These are phyloP conservation scores for Sporothrix sp. DNA, from an alignment of 2,329 filamentous ascomycete genomes.

Conservation along the genomic window DNA sequence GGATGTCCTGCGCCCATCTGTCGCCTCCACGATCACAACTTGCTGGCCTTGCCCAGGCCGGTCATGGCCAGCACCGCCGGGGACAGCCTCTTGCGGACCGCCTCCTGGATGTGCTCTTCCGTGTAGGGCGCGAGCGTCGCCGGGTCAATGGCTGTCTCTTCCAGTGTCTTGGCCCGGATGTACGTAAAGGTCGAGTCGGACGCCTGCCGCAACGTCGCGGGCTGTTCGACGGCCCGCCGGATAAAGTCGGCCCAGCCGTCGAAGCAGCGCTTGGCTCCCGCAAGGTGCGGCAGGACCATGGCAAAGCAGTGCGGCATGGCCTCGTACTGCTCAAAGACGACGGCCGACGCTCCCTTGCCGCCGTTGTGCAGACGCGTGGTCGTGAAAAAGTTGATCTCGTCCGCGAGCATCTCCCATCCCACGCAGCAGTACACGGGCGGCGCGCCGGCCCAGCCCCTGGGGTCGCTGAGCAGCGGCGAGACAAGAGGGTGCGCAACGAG, in stretches of 20 bases:
- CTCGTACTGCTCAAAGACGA: constrained; percentile 64
- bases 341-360: constrained; percentile 48
- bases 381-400: constrained; percentile 56
- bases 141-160: constrained; percentile 38
- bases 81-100: constrained; percentile 22
- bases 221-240: constrained; percentile 17
- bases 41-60: constrained; percentile 17
- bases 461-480: constrained; percentile 44
- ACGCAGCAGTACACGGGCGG: constrained; percentile 60
- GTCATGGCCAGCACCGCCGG: background rate
- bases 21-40: background rate
- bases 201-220: constrained; percentile 3
- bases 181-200: constrained; percentile 33
- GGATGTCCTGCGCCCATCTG: too few relatives aligned
- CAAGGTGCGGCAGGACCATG: constrained; percentile 40
- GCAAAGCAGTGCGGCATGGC: constrained; percentile 73
- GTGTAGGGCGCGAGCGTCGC: constrained; percentile 33
- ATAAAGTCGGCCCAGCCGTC: constrained; percentile 49
- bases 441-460: constrained; percentile 45
- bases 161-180: constrained; percentile 41
- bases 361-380: constrained; percentile 40
- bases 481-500: constrained; percentile 57
- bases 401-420: constrained; percentile 62
- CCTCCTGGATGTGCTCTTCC: constrained; percentile 33
- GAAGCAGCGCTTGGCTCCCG: constrained; percentile 42